Evolutionary conservation across 2,329 filamentous ascomycete species (phyloP), one percentile per base, ranked within the genome.

Genomic region (Monosporascus cannonballus): DNA sequence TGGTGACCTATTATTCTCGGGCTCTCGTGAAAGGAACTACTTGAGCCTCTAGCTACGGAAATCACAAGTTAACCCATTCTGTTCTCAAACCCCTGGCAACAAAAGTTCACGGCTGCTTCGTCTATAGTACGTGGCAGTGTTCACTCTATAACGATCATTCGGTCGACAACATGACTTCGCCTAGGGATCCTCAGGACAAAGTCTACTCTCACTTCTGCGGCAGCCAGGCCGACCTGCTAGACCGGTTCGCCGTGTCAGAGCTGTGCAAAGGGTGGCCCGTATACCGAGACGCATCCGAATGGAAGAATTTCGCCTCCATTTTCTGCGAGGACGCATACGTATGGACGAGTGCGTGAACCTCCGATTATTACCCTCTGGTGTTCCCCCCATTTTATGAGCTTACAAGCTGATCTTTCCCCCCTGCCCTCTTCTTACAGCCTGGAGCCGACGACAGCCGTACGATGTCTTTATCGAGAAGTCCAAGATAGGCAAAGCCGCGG

Each of bases 231-330:
- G 71, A 77, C 39, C 61, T 77, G 4, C 67, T 77, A 15, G 69
- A 76, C 54, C 72, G 76, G 22, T 63, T 76, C 22, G 70, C 70
- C 51, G 69, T 80, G 7, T 70, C 75, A 1, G 76, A 79, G 63
- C 65, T 80, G n/a, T 78, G 75, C 67, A 78, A 77, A 60, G 76
- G 76, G 45, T 79, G 76, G 76, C 75, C 76, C 2, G 72, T 79
- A 38, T 79, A 79, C 62, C 72, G 76, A 34, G 76, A 79, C 54
- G 71, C 75, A 11, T 78, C 76, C 1, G 76, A 80, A 60, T 79
- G 77, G 76, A 70, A 71, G 63, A 78, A 79, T 67, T 79, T 76
- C 58, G 73, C 75, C 55, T 70, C 68, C 1, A 64, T 79, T 11
- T 79, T 79, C 58, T 66, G 71, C 49, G 65, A 73, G 14, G 71